Base-by-base conservation (phyloP, 2,329 filamentous ascomycete genomes). In the Curvularia sp. region DNA sequence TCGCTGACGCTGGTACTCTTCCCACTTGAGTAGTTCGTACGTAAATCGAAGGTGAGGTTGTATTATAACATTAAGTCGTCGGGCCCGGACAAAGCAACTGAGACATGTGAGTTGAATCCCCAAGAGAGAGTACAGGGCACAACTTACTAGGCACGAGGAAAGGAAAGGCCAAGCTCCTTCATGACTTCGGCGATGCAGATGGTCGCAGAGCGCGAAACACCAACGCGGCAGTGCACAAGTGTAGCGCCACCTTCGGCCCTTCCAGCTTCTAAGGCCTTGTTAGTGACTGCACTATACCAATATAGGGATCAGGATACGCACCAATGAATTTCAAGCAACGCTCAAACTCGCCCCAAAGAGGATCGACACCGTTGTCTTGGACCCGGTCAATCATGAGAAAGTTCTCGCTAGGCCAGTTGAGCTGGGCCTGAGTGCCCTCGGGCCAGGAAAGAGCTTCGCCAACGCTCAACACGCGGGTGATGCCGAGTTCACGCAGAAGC, bases 131-230 rank as follows among this genome's bases (percentile, higher is more conserved):
- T 1, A 35, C 5, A 13, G 6, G 6, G 7, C 24, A 52, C 22
- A 10, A 81, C 84, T 75, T 78, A 86, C 84, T 99, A 99, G 58
- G 95, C 95, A 55, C 91, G 86, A 12, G 95, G 93, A 69, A 98
- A 94, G 0, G 92, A 95, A 64, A 97, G 80, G 22, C 87, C 84
- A 68, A 92, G 78, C 26, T 89, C 84, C 35, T 89, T 88, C 95
- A 99, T 99, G 35, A 98, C 92, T 77, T 98, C 93, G n/a, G 95
- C 95, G 70, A 99, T 99, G 75, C 95, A 98, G 61, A 99, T 97
- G 1, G 94, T 99, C 12, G 95, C 95, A 62, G 92, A 97, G 51
- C 95, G 87, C 50, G 93, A 97, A 54, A 99, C 95, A 48, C 95
- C 95, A 7, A 99, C 95, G 18, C 95, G 89, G 75, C 95, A 99